Percentiles rank a stretch among this genome's conserved stretches.
Evolutionary conservation across 169 alveolate species (phyloP).

Genomic region (Gregarina niphandrodes): DNA sequence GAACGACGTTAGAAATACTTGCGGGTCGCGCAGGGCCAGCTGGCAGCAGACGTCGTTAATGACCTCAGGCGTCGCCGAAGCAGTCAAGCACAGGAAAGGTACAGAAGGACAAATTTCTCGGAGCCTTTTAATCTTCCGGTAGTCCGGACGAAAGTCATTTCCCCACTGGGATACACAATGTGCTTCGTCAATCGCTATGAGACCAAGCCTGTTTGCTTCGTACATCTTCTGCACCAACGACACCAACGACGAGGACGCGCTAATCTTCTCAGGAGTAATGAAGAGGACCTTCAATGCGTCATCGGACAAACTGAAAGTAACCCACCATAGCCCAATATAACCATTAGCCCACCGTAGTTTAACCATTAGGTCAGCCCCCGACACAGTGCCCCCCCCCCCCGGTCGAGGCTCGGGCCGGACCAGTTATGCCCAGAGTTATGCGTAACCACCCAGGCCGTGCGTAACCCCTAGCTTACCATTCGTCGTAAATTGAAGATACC

Average conservation of each 20-base stretch:
- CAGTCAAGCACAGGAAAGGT: constrained; percentile 71
- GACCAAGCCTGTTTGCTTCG: constrained; percentile 37
- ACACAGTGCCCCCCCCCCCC: neutral
- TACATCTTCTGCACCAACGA: constrained; percentile 37
- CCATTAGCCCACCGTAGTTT: no score
- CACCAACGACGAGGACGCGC: constrained; percentile 40
- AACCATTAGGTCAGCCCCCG: neutral
- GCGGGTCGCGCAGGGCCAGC: constrained; percentile 39
- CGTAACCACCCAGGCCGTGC: constrained; percentile 10
- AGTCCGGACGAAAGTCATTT: constrained; percentile 88
- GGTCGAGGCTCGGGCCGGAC: neutral
- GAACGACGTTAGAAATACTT: constrained; percentile 46
- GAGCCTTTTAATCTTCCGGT: constrained; percentile 48
- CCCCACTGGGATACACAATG: constrained; percentile 99
- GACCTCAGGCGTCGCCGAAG: constrained; percentile 79
- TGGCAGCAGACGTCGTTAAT: constrained; percentile 42
- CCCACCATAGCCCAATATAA: no score
- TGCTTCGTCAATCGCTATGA: constrained; percentile 94
- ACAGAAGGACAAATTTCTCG: constrained; percentile 20
- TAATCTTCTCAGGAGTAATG: constrained; percentile 77
- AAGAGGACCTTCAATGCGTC: constrained; percentile 28
- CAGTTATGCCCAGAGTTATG: constrained; percentile 5
- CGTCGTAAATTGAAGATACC: constrained; percentile 14
- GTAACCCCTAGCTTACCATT: constrained; percentile 5
- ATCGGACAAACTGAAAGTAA: neutral